phyloP scores from a whole-genome alignment of 2,329 filamentous ascomycete genomes.

The Teratosphaeria destructans region DNA sequence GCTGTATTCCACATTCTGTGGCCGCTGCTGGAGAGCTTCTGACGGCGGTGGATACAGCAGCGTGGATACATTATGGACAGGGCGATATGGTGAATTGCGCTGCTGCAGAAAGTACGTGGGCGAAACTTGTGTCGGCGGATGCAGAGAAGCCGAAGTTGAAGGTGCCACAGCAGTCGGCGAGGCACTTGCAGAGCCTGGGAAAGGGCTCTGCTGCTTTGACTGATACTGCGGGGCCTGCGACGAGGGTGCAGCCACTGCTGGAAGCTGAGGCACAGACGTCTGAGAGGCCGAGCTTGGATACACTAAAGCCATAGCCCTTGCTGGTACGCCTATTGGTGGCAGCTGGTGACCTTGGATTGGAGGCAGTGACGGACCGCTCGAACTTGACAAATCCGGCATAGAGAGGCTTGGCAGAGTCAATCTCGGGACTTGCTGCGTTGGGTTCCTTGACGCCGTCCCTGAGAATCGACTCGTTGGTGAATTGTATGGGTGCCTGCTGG shows the following conservation, averaged over 20 bases:
- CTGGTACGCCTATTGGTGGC: constrained; percentile 53
- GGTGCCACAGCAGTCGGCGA: constrained; percentile 62
- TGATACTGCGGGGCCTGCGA: constrained; percentile 22
- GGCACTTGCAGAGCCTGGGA: constrained; percentile 42
- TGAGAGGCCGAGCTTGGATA: constrained; percentile 52
- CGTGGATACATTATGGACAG: constrained; percentile 79
- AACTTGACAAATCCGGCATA: constrained; percentile 41
- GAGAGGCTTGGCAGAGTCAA: constrained; percentile 64
- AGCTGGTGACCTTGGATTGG: constrained; percentile 36
- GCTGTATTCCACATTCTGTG: constrained; percentile 33
- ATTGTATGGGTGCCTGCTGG: constrained; percentile 15
- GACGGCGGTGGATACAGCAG: constrained; percentile 82
- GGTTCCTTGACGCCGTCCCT: constrained; percentile 23
- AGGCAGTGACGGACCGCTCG: constrained; percentile 7
- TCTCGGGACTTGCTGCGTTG: constrained; percentile 32
- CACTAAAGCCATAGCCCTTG: constrained; percentile 58
- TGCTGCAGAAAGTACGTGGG: constrained; percentile 81
- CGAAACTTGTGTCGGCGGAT: constrained; percentile 55
- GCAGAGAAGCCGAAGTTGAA: constrained; percentile 43
- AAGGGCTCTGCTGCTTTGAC: constrained; percentile 44
- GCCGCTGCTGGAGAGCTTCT: constrained; percentile 55
- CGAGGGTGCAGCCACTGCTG: constrained; percentile 12
- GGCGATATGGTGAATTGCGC: constrained; percentile 83
- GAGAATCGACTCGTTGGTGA: constrained; percentile 23
- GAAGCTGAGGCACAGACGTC: constrained; percentile 31